These are phyloP conservation scores for Tylopilus subfusipes DNA, from an alignment of 768 basidiomycete species.

Conservation along the genomic window DNA sequence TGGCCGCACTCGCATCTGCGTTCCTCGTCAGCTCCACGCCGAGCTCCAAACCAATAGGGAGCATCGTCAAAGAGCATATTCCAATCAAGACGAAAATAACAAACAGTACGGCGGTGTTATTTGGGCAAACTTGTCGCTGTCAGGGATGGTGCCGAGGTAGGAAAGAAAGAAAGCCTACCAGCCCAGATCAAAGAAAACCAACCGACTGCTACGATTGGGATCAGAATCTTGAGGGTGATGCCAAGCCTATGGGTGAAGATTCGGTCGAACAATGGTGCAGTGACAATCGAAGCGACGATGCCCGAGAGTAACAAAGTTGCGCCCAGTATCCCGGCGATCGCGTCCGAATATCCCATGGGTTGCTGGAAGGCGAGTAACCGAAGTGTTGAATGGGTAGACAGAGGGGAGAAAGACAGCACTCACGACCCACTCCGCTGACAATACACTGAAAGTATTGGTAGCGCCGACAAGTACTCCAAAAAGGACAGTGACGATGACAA, in stretches of 20 bases:
- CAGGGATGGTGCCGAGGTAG: neutral
- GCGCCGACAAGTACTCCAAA: slow-evolving; percentile 67
- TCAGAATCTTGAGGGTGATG: slow-evolving; percentile 51
- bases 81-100: slow-evolving; percentile 69
- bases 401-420: slow-evolving; percentile 17
- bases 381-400: neutral
- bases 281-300: slow-evolving; percentile 60
- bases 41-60: slow-evolving; percentile 76
- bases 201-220: slow-evolving; percentile 55
- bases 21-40: slow-evolving; percentile 78
- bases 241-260: slow-evolving; percentile 76
- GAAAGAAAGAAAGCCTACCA: slow-evolving; percentile 40
- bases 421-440: slow-evolving; percentile 69
- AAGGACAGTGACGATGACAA: slow-evolving; percentile 50
- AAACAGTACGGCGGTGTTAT: slow-evolving; percentile 60
- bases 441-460: slow-evolving; percentile 61
- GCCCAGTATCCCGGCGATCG: slow-evolving; percentile 67
- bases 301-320: slow-evolving; percentile 67
- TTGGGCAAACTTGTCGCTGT: slow-evolving; percentile 49
- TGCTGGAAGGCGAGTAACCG: slow-evolving; percentile 36
- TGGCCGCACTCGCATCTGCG: slow-evolving; percentile 70
- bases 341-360: slow-evolving; percentile 68
- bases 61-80: slow-evolving; percentile 57
- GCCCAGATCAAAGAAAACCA: slow-evolving; percentile 85
- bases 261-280: slow-evolving; percentile 77